Percentiles rank a stretch among this genome's conserved stretches.
Evolutionary conservation across 345 rosid genomes (phyloP).

Genomic region (Populus alba): DNA sequence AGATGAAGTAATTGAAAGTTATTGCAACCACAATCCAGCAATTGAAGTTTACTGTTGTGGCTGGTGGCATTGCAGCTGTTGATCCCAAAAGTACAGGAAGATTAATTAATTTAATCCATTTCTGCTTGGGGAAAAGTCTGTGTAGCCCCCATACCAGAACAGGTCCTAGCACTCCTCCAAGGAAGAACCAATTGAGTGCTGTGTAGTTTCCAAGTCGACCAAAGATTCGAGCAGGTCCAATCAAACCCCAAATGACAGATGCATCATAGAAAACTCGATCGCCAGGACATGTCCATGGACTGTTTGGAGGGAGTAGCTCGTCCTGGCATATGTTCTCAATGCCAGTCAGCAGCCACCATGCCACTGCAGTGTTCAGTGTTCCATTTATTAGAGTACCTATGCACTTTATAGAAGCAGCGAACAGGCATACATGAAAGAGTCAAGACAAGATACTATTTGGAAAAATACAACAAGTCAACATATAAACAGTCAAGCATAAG

Average conservation of each 20-base stretch:
- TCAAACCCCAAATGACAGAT: conserved; percentile 57
- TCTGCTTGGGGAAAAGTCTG: conserved; percentile 41
- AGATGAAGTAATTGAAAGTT: conserved; percentile 48
- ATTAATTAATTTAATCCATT: conserved; percentile 49
- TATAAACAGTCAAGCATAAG: not conserved
- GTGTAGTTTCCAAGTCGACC: conserved; percentile 45
- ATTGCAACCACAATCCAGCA: conserved; percentile 45
- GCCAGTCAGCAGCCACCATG: conserved; percentile 47
- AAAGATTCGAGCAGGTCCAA: conserved; percentile 55
- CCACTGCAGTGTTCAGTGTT: conserved; percentile 47
- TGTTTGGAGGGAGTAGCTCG: conserved; percentile 48
- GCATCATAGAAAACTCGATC: conserved; percentile 61
- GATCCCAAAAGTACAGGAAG: conserved; percentile 52
- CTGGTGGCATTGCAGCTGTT: conserved; percentile 59
- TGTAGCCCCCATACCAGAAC: conserved; percentile 42
- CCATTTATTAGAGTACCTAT: conserved; percentile 53
- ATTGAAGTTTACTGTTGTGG: conserved; percentile 52
- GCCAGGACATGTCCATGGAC: conserved; percentile 61
- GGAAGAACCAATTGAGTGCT: conserved; percentile 59
- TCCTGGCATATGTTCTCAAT: conserved; percentile 52
- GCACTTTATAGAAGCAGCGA: conserved; percentile 16
- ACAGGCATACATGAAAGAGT: not conserved
- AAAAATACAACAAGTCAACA: not conserved
- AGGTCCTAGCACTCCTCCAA: conserved; percentile 52
- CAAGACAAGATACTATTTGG: not conserved